Conservation (phyloP, 1,284 basidiomycete species). For the Naganishia sp. region DNA sequence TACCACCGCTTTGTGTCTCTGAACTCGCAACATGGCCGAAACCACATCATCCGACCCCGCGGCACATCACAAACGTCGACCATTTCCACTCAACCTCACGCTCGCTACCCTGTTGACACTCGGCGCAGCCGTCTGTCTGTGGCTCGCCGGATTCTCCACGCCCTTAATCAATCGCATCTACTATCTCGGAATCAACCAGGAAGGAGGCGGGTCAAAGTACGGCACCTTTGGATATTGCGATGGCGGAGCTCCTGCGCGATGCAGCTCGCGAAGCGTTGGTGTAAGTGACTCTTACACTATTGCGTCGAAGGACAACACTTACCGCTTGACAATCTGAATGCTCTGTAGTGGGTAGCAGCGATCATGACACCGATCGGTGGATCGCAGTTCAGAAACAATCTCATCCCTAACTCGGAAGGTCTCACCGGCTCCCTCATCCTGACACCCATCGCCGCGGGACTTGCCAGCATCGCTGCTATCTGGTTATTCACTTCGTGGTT, state of each 20-base stretch:
- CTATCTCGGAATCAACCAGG: constrained; percentile 37
- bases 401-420: constrained; percentile 33
- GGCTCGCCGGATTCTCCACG: constrained; percentile 44
- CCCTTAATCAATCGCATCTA: constrained; percentile 44
- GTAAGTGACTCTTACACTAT: constrained; percentile 38
- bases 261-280: neutral
- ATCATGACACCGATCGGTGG: neutral
- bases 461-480: constrained; percentile 42
- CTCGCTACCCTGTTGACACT: constrained; percentile 39
- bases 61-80: neutral
- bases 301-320: no score
- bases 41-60: neutral
- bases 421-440: constrained; percentile 45
- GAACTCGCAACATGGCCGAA: neutral
- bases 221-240: constrained; percentile 20
- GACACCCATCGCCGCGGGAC: constrained; percentile 44
- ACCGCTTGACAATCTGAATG: constrained; percentile 37
- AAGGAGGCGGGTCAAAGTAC: constrained; percentile 36
- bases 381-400: constrained; percentile 8
- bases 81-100: neutral
- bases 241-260: neutral
- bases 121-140: constrained; percentile 46
- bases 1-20: no score
- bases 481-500: constrained; percentile 36
- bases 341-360: neutral